Evolutionary conservation across 768 basidiomycete species (phyloP).

Genomic region (Boletus insuetus): DNA sequence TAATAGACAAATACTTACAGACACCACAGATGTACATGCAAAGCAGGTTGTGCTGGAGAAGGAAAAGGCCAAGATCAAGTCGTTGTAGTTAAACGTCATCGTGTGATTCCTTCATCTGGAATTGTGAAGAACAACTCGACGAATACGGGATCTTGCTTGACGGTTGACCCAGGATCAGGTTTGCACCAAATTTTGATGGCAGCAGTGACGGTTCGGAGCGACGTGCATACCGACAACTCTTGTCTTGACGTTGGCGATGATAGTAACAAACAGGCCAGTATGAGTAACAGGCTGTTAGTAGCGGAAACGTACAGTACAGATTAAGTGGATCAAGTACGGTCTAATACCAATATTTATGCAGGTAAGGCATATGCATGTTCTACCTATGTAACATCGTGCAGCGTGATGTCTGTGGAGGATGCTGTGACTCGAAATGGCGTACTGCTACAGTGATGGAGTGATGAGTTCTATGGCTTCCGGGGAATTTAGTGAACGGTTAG

Average conservation of each 20-base stretch:
- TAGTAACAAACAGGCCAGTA: no score
- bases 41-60: slow-evolving; percentile 81
- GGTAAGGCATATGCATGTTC: no score
- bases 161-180: slow-evolving; percentile 87
- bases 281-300: no score
- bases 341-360: no score
- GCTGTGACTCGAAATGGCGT: no score
- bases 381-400: no score
- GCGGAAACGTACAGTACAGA: no score
- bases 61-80: slow-evolving; percentile 80
- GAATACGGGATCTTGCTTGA: slow-evolving; percentile 93
- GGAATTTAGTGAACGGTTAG: no score
- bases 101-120: slow-evolving; percentile 91
- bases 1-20: slow-evolving; percentile 1
- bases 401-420: no score
- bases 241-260: slow-evolving; percentile 63
- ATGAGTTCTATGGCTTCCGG: no score
- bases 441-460: no score
- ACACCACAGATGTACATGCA: slow-evolving; percentile 65
- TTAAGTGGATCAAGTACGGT: no score
- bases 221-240: slow-evolving; percentile 83
- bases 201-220: slow-evolving; percentile 88
- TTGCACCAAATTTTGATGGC: slow-evolving; percentile 99
- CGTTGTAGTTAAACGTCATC: slow-evolving; percentile 44
- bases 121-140: slow-evolving; percentile 99